Evolutionary conservation across 2,329 filamentous ascomycete genomes (phyloP), one percentile per base, ranked within the genome.

Genomic region (Capronia epimyces): DNA sequence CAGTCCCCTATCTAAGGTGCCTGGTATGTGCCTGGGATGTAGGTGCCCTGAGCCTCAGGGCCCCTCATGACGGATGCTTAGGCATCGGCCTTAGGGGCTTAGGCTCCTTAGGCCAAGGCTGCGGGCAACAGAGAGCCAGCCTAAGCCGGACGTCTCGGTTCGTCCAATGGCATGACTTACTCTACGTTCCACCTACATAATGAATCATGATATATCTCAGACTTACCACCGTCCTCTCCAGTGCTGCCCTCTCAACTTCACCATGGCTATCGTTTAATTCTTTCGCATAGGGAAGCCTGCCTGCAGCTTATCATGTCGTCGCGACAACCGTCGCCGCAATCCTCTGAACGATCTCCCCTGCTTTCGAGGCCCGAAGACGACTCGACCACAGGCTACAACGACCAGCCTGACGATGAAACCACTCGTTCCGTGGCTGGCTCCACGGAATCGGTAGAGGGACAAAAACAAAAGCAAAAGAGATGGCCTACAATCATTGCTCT

Each of bases 401-500:
- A 43, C 46, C 60, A 57, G 40, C 56, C 44, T 45, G 63, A 37
- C 34, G 34, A 37, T 20, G 34, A 18, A 63, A 49, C 36, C 15
- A 10, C 64, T 34, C 46, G 60, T 10, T 48, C 52, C 7, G 62
- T 63, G n/a, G 49, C 47, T 18, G 53, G 53, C 21, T 46, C 55
- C 16, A 56, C 59, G 1, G 58, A 62, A n/a, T 49, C 44, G 13
- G 44, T 48, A 3, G 25, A 50, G 5, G 55, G 52, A 22, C 63
- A 64, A 50, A 59, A 59, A 25, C 50, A 69, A 56, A 72, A 74
- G 27, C 52, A 69, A 57, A 72, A 74, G 58, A 75, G 83, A 71
- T 95, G 88, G 88, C 84, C 88, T 7, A 91, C 86, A 31, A 74
- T 89, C 25, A 75, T 94, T 31, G 85, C 90, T 24, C 80, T 95